Conservation (phyloP, 2,329 filamentous ascomycete species). For the Nemania abortiva region DNA sequence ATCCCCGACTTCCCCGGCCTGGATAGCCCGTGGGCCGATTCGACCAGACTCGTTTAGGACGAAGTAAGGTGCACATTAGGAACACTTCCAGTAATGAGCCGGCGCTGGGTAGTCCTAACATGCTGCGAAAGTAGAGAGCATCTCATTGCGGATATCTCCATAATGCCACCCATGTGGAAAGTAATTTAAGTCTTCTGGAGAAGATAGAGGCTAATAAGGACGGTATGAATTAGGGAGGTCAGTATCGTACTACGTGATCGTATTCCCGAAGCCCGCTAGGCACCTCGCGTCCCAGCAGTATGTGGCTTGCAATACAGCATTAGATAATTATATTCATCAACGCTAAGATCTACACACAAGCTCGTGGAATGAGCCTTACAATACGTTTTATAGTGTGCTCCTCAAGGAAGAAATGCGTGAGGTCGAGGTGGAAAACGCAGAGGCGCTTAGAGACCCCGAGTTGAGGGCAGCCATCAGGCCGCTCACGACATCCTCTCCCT, state of each 20-base stretch:
- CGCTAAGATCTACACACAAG: not conserved
- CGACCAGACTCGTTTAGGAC: not conserved
- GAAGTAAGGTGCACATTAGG: not conserved
- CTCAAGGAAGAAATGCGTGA: slow-evolving; percentile 20
- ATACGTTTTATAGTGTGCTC: slow-evolving; percentile 11
- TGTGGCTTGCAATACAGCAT: not conserved
- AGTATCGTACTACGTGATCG: not conserved
- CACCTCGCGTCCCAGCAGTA: not conserved
- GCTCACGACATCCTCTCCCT: slow-evolving; percentile 25
- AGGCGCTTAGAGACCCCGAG: slow-evolving; percentile 22
- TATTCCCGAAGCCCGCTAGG: not conserved
- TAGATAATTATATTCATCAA: not conserved
- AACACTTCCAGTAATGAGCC: not conserved
- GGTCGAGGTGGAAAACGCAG: slow-evolving; percentile 29
- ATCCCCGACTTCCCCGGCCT: not conserved
- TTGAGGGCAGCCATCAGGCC: slow-evolving; percentile 28
- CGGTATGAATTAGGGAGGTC: not conserved
- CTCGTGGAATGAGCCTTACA: not conserved
- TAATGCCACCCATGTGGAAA: not conserved
- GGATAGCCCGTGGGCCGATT: not conserved
- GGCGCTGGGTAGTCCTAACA: not conserved
- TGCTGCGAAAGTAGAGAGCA: not conserved
- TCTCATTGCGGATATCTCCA: not conserved
- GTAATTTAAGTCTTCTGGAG: not conserved
- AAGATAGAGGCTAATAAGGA: not conserved